These are phyloP conservation scores for Pichia nakasei DNA, from an alignment of 805 yeast species.

Conservation along the genomic window DNA sequence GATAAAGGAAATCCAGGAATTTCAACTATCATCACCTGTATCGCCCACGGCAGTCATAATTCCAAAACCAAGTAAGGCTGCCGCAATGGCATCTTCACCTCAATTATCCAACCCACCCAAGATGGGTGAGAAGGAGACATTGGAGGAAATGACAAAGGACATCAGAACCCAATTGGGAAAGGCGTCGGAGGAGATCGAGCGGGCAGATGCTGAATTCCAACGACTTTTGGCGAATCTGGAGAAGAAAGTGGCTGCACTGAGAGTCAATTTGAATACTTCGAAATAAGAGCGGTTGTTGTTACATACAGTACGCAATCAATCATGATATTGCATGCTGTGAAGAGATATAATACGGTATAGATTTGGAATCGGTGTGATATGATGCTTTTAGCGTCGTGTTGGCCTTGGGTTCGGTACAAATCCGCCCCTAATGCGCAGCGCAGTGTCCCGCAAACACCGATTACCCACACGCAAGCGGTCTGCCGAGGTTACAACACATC, in stretches of 20 bases:
- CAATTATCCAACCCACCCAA: neutral
- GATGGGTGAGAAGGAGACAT: conserved; percentile 4
- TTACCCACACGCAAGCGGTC: too few species aligned
- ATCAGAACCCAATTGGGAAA: conserved; percentile 17
- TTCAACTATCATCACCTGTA: neutral
- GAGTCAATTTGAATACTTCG: neutral
- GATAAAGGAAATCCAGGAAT: neutral
- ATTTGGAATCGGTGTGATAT: too few species aligned
- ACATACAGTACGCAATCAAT: too few species aligned
- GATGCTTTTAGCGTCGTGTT: too few species aligned
- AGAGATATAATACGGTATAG: too few species aligned
- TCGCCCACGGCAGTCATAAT: neutral
- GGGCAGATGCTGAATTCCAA: conserved; percentile 16
- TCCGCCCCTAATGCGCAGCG: too few species aligned
- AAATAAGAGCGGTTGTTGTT: neutral
- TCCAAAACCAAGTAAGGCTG: neutral
- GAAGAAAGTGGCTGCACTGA: conserved; percentile 10
- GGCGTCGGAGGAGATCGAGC: conserved; percentile 15
- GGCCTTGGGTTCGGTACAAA: too few species aligned
- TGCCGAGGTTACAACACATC: too few species aligned
- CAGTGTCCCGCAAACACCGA: too few species aligned
- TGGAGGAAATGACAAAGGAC: conserved; percentile 19
- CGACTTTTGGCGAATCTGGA: conserved; percentile 17
- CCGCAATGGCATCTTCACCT: too few species aligned
- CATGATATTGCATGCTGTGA: too few species aligned